Base-by-base conservation (phyloP, 73 alveolate genomes). In the Breviolum minutum region DNA sequence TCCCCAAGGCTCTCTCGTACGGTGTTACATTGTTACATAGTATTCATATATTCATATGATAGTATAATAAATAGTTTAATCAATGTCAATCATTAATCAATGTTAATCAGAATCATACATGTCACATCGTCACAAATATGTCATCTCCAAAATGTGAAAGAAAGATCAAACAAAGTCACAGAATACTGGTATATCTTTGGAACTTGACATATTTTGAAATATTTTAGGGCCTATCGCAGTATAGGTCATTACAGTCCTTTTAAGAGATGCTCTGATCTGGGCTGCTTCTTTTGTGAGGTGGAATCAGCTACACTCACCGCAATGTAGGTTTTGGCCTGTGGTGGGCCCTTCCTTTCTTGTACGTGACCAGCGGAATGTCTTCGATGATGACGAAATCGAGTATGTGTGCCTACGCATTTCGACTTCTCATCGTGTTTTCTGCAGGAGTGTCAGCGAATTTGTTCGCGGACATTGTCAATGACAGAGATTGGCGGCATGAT, bases 261-360 rank as follows among this genome's bases (percentile, higher is more conserved):
- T 40, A 40, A 19, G 32, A 40, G 54, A 40, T 40, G 54, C 54
- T 40, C 54, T 40, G 54, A 40, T 40, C 54, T 40, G 54, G 79
- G 26, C 79, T 16, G 19, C 79, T 6, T 69, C 7, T 77, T 22
- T 22, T 27, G 24, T 40, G 61, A 92, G 98, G 98, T 76, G 99
- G 99, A 12, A 68, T 63, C 40, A 94, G 94, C 86, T 94, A 94
- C 99, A 94, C 99, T 8, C 94, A 94, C 63, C 93, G 99, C 24
- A 94, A 94, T 32, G 99, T 94, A 63, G 99, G 99, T 74, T 94
- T 94, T 48, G 99, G 99, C 20, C 84, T 94, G 77, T 94, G 99
- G 99, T 94, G 99, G 99, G 99, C 99, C 6, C 91, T 94, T 30
- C 99, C 99, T 12, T 94, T 80, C 24, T 24, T 94, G 30, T 94